Evolutionary conservation across 1,284 basidiomycete genomes (phyloP), one percentile per base, ranked within the genome.

Genomic region (Pyrrhoderma noxium): DNA sequence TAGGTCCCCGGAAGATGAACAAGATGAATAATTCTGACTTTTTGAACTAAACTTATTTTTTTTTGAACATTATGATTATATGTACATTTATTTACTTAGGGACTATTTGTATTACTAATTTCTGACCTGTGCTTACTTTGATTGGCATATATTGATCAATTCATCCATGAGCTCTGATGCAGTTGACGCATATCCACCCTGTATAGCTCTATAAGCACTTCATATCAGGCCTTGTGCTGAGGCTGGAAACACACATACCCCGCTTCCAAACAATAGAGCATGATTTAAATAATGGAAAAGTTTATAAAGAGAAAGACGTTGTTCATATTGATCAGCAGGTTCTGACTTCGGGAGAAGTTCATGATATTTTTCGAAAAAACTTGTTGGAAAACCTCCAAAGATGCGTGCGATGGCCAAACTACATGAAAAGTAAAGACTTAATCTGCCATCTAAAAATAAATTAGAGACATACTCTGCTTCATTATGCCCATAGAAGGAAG

Each of bases 271-370:
- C 3, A 89, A 61, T 7, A 85, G 69, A 0, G 85, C 84, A 60
- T 89, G 88, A 59, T 93, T 94, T 56, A 93, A 69, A 63, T 93
- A 90, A 66, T 94, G 91, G 59, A 89, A 94, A 38, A 93, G 68
- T 66, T 92, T 82, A 61, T 93, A 93, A 23, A 93, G 67, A 53
- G 85, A 77, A 35, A 72, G 74, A 21, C 91, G 76, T 46, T 86
- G 67, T 21, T 76, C 74, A 60, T 91, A 89, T 60, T 92, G 75
- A 3, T 76, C 74, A 2, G 70, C 71, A 2, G 90, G 90, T 47
- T 85, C 73, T 0, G 79, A 75, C 61, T 82, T 85, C 0, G 87
- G 87, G 39, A 77, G 70, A 52, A 83, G 58, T 40, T 77, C 58
- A 58, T 93, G 85, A 61, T 94, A 94, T 22, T 77, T 77, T 21